Percentiles rank a stretch among this genome's conserved stretches.
These are phyloP conservation scores for Metschnikowia cerradonensis DNA, from an alignment of 805 yeast species.

Conservation along the genomic window DNA sequence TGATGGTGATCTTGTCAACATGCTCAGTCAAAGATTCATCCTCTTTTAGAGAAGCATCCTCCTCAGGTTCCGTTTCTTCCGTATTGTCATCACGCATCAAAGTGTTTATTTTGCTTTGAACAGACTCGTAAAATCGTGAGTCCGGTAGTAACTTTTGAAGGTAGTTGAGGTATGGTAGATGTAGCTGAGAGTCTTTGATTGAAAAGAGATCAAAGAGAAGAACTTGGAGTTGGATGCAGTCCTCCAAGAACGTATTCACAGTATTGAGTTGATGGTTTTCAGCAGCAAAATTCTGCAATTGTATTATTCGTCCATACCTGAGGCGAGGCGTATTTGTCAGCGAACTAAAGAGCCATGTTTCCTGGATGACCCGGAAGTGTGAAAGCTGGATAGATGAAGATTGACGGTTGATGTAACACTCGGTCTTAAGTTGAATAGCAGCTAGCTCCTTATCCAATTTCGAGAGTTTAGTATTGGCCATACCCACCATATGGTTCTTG, in stretches of 20 bases:
- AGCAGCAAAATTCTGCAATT: neutral
- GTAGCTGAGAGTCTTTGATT: conserved; percentile 5
- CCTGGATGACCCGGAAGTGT: conserved; percentile 25
- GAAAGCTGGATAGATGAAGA: conserved; percentile 20
- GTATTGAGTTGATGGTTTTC: conserved; percentile 19
- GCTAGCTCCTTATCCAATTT: conserved; percentile 5
- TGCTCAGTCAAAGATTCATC: neutral
- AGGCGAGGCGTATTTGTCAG: neutral
- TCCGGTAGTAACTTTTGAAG: conserved; percentile 21
- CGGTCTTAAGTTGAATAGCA: conserved; percentile 10
- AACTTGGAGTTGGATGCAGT: conserved; percentile 17
- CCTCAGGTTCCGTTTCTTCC: neutral
- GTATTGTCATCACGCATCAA: conserved; percentile 19
- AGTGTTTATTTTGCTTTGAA: conserved; percentile 31
- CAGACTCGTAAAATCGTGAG: conserved; percentile 24
- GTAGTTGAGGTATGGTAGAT: conserved; percentile 19
- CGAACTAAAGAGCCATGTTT: conserved; percentile 12
- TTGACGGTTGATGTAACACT: conserved; percentile 24
- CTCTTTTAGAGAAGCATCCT: neutral
- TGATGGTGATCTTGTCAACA: conserved; percentile 13
- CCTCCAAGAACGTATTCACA: conserved; percentile 24
- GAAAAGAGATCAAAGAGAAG: conserved; percentile 15
- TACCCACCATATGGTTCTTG: conserved; percentile 1
- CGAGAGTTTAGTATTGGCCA: conserved; percentile 8
- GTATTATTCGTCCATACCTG: neutral